Evolutionary conservation across 1,284 basidiomycete genomes (phyloP).

Genomic region (Melampsora larici-populina): DNA sequence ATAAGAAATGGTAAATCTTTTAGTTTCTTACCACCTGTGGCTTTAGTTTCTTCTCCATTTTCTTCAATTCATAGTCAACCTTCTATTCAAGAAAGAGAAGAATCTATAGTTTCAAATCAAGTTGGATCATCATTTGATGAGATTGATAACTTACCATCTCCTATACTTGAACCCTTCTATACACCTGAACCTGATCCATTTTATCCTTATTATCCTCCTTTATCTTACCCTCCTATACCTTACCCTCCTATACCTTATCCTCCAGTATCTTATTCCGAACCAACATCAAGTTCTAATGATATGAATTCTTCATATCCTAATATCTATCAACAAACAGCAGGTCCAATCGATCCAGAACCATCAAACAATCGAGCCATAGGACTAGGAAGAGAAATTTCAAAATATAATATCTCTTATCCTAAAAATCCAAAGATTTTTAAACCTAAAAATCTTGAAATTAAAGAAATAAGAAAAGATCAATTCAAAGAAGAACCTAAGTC

Average conservation of each 20-base stretch:
- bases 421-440: neutral
- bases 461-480: neutral
- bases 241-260: no score
- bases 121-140: neutral
- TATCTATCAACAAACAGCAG: neutral
- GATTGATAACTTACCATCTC: neutral
- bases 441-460: neutral
- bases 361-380: no score
- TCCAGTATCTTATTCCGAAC: no score
- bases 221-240: neutral
- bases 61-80: neutral
- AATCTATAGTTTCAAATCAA: neutral
- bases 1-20: slow-evolving; percentile 24
- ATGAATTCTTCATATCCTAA: neutral
- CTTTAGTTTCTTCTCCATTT: slow-evolving; percentile 17
- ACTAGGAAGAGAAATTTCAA: neutral
- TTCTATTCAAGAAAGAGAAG: neutral
- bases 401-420: neutral
- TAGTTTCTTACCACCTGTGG: slow-evolving; percentile 4
- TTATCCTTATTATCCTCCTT: neutral
- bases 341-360: neutral
- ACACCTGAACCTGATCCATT: neutral
- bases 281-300: neutral
- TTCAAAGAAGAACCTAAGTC: slow-evolving; percentile 1
- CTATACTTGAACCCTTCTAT: neutral